Percentiles rank a stretch among this genome's conserved stretches.
These are phyloP conservation scores for Dillenia suffruticosa DNA, from an alignment of 164 flowering plant genomes.

Conservation along the genomic window DNA sequence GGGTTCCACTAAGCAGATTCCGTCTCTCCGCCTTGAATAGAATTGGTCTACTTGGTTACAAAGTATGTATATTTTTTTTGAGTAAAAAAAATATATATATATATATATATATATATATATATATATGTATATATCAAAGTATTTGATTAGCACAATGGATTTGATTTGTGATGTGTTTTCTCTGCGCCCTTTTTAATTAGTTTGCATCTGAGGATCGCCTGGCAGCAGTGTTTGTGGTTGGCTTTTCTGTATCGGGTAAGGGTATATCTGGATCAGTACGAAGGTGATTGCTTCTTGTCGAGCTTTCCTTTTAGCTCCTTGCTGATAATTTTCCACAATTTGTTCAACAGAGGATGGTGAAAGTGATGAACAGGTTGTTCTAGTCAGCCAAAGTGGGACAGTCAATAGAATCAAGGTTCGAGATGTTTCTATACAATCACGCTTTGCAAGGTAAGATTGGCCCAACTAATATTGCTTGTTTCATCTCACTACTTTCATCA, in stretches of 20 bases:
- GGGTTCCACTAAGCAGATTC: slow-evolving; percentile 84
- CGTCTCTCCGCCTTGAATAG: slow-evolving; percentile 60
- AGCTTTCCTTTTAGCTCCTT: background rate
- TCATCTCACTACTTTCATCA: background rate
- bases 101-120: too few species aligned
- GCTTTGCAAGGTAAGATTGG: slow-evolving; percentile 66
- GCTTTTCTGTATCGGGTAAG: slow-evolving; percentile 68
- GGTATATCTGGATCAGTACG: background rate
- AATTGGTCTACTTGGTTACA: slow-evolving; percentile 81
- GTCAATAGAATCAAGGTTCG: slow-evolving; percentile 93
- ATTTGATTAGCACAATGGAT: background rate
- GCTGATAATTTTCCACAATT: background rate
- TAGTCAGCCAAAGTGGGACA: slow-evolving; percentile 96
- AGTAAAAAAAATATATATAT: too few species aligned
- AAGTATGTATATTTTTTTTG: slow-evolving; percentile 40
- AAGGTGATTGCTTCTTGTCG: background rate
- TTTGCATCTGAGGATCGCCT: slow-evolving; percentile 67
- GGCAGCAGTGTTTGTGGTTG: slow-evolving; percentile 87
- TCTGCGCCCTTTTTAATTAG: slow-evolving; percentile 20
- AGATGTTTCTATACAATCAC: slow-evolving; percentile 87
- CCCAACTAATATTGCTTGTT: background rate
- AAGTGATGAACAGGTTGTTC: slow-evolving; percentile 93
- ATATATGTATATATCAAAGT: too few species aligned
- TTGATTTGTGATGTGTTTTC: background rate
- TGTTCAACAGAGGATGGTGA: slow-evolving; percentile 70